These are phyloP conservation scores for Delonix regia DNA, from an alignment of 306 rosid genomes.

Conservation along the genomic window DNA sequence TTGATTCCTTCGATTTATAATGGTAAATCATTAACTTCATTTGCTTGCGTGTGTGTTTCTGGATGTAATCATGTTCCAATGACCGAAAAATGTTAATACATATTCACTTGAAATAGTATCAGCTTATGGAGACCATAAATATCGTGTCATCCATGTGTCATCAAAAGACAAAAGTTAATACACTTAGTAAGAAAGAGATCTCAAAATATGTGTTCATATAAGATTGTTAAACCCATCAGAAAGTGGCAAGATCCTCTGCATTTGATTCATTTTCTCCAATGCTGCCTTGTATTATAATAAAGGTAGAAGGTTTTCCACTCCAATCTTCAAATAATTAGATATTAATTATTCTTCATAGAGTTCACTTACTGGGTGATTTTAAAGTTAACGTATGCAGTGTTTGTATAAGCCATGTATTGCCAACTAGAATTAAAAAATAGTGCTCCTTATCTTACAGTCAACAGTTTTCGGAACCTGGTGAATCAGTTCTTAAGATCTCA, in stretches of 20 bases:
- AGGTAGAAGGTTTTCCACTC: neutral
- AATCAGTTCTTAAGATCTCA: conserved; percentile 93
- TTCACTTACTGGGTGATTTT: neutral
- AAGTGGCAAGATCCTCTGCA: conserved; percentile 18
- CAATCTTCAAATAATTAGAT: neutral
- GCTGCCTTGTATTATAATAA: neutral
- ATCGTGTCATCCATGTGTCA: conserved; percentile 16
- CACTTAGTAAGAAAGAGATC: too few species aligned
- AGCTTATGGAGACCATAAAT: conserved; percentile 13
- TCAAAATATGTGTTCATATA: conserved; percentile 3
- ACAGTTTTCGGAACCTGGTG: conserved; percentile 94
- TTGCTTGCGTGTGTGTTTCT: neutral
- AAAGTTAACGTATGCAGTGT: neutral
- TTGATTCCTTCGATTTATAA: conserved; percentile 96
- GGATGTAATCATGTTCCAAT: conserved; percentile 27
- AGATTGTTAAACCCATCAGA: conserved; percentile 8
- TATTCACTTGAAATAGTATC: conserved; percentile 12
- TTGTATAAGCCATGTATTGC: neutral
- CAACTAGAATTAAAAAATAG: conserved; percentile 6
- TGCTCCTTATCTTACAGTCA: conserved; percentile 61
- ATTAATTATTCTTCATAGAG: neutral
- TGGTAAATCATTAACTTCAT: conserved; percentile 61
- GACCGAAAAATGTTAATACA: conserved; percentile 1
- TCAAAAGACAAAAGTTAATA: conserved; percentile 4
- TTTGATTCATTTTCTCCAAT: conserved; percentile 19